Evolutionary conservation across 176 grass and related monocot species (phyloP).

Genomic region (Juncus inflexus): DNA sequence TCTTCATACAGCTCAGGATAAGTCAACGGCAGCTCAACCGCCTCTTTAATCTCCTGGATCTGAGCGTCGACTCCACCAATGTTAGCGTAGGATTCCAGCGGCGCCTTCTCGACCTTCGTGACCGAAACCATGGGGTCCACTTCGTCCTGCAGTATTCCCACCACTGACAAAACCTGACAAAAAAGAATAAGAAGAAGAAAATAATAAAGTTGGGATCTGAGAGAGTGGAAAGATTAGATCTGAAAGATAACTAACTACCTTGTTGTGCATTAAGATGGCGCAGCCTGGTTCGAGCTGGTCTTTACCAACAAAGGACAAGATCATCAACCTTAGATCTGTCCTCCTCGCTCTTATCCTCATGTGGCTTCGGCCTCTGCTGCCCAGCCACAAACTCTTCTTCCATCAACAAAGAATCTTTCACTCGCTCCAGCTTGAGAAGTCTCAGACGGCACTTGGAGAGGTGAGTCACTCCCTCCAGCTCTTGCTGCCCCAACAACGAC

Average conservation of each 20-base stretch:
- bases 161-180: slow-evolving; percentile 72
- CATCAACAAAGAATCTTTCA: slow-evolving; percentile 89
- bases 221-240: neutral
- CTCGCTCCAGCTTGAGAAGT: slow-evolving; percentile 80
- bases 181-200: slow-evolving; percentile 18
- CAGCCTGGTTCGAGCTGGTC: slow-evolving; percentile 87
- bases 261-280: slow-evolving; percentile 89
- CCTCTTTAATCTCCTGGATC: slow-evolving; percentile 94
- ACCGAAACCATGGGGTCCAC: slow-evolving; percentile 94
- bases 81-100: slow-evolving; percentile 77
- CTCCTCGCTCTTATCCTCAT: slow-evolving; percentile 82
- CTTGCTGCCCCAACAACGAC: slow-evolving; percentile 87
- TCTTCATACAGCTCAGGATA: slow-evolving; percentile 88
- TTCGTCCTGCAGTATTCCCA: slow-evolving; percentile 85
- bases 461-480: slow-evolving; percentile 86
- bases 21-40: slow-evolving; percentile 84
- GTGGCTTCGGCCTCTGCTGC: slow-evolving; percentile 73
- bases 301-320: slow-evolving; percentile 85
- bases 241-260: slow-evolving; percentile 39
- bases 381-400: slow-evolving; percentile 90
- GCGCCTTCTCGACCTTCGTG: slow-evolving; percentile 91
- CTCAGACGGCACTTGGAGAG: slow-evolving; percentile 85
- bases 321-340: slow-evolving; percentile 87
- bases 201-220: neutral
- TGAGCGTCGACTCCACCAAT: slow-evolving; percentile 89